These are phyloP conservation scores for Trichoderma hamatum DNA, from an alignment of 2,329 filamentous ascomycete species.

Conservation along the genomic window DNA sequence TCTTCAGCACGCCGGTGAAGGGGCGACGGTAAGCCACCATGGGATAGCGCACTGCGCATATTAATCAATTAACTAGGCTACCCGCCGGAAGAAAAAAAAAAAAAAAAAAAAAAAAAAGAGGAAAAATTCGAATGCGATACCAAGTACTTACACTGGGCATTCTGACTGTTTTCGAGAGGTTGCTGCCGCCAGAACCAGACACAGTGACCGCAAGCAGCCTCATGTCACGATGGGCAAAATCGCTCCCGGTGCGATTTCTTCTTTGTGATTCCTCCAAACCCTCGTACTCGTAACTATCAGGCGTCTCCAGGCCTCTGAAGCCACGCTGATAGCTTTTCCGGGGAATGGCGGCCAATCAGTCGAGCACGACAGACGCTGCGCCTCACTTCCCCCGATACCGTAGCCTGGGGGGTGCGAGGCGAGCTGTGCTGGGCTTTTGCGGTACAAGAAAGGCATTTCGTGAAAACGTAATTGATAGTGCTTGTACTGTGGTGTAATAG, in stretches of 20 bases:
- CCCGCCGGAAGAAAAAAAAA: neutral
- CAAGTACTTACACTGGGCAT: neutral
- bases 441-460: neutral
- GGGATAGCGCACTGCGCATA: neutral
- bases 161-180: neutral
- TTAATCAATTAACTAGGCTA: neutral
- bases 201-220: conserved; percentile 13
- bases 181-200: neutral
- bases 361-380: conserved; percentile 35
- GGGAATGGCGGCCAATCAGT: conserved; percentile 41
- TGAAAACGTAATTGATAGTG: neutral
- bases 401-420: conserved; percentile 1
- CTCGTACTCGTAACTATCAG: neutral
- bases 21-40: neutral
- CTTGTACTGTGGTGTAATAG: neutral
- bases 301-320: conserved; percentile 1
- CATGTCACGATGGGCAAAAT: neutral
- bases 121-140: neutral
- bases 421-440: neutral
- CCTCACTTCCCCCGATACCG: conserved; percentile 34
- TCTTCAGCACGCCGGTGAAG: neutral
- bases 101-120: neutral
- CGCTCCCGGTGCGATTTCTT: neutral
- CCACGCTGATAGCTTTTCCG: conserved; percentile 16
- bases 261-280: neutral